Evolutionary conservation across 2,329 filamentous ascomycete genomes (phyloP).

Genomic region (Drechslerella coelobrocha): DNA sequence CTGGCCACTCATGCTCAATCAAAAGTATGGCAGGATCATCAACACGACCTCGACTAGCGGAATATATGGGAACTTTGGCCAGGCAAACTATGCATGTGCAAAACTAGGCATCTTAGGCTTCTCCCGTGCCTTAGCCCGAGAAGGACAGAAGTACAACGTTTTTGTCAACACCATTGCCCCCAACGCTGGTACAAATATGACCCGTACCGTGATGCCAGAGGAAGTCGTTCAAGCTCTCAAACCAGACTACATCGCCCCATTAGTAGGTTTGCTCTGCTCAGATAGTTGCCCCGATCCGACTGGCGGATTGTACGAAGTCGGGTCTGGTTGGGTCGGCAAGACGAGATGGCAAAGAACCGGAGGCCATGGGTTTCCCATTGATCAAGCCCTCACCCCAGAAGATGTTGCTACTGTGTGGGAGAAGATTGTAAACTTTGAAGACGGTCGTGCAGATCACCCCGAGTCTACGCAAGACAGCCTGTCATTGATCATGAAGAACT

Average conservation of each 20-base stretch:
- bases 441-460: conserved; percentile 85
- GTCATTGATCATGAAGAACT: conserved; percentile 82
- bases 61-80: conserved; percentile 99
- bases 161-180: conserved; percentile 97
- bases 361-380: conserved; percentile 88
- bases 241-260: conserved; percentile 94
- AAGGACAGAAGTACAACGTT: conserved; percentile 97
- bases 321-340: conserved; percentile 87
- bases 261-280: conserved; percentile 83
- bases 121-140: conserved; percentile 87
- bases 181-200: conserved; percentile 96
- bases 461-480: conserved; percentile 77
- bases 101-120: conserved; percentile 94
- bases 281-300: conserved; percentile 88
- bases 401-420: conserved; percentile 77
- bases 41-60: conserved; percentile 97
- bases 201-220: conserved; percentile 88
- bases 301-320: conserved; percentile 90
- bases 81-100: conserved; percentile 94
- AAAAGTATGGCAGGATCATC: conserved; percentile 95
- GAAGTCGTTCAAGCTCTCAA: conserved; percentile 99
- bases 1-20: conserved; percentile 96
- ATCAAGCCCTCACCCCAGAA: conserved; percentile 83
- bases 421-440: conserved; percentile 84
- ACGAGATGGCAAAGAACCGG: conserved; percentile 94